Conservation (phyloP, 257 asterid species). For the Jacaranda copaia region DNA sequence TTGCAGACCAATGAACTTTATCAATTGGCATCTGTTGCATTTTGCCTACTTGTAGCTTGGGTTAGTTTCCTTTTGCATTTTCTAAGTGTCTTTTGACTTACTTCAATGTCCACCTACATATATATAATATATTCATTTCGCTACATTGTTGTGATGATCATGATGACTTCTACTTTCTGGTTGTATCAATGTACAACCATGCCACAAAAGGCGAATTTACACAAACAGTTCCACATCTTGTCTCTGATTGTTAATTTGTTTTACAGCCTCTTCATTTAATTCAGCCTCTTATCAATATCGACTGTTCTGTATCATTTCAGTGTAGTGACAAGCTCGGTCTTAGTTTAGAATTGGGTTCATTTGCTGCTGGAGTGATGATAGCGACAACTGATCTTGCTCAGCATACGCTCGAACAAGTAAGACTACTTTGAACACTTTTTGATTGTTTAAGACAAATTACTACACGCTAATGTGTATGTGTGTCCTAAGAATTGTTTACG, state of each 20-base stretch:
- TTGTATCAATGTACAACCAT: background rate
- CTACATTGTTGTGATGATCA: conserved; percentile 2
- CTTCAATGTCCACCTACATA: background rate
- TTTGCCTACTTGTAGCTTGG: conserved; percentile 99
- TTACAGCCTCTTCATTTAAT: conserved; percentile 4
- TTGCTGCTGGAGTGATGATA: conserved; percentile 99
- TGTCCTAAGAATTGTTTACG: background rate
- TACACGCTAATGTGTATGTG: conserved; percentile 23
- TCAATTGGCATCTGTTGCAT: conserved; percentile 96
- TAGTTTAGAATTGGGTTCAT: conserved; percentile 97
- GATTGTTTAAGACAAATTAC: conserved; percentile 4
- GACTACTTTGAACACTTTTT: conserved; percentile 16
- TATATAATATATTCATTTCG: background rate
- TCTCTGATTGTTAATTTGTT: conserved; percentile 10
- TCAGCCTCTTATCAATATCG: conserved; percentile 20
- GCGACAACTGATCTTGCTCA: conserved; percentile 97
- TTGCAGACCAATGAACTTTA: conserved; percentile 96
- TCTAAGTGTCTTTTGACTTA: conserved; percentile 9
- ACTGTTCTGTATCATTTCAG: conserved; percentile 64
- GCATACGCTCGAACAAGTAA: conserved; percentile 96
- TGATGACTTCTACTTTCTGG: conserved; percentile 15
- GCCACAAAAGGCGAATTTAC: background rate
- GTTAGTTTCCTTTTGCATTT: conserved; percentile 58
- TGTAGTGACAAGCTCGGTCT: conserved; percentile 99
- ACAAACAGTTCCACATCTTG: conserved; percentile 10